Evolutionary conservation across 352 stramenopile species (phyloP), one percentile per base, ranked within the genome.

Genomic region (Pythium sukuiense): DNA sequence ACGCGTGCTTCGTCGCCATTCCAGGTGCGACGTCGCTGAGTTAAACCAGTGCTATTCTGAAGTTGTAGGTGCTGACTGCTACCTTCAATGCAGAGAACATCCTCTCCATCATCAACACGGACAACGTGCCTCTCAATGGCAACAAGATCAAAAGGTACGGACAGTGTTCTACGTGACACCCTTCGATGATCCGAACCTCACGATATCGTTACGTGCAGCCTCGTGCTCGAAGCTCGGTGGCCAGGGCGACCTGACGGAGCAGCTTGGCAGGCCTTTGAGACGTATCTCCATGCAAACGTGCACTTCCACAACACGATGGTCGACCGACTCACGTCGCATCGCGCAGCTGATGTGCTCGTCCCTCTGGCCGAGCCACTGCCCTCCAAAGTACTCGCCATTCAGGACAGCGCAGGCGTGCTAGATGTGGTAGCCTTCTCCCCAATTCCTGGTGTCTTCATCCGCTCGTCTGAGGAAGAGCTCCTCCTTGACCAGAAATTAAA

Each of bases 301-400:
- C 73, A 81, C n/a, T 95, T 92, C 46, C 83, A 95, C 75, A 93
- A 92, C 66, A 89, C 85, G 1, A 93, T 95, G 83, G 87, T 95
- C 12, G 87, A 93, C 39, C 73, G 87, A 6, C 69, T 95, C 11
- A 90, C 80, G 35, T 77, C 71, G 3, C 79, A 89, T 45, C 71
- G 83, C 1, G 45, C 57, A 0, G 62, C 55, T 4, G 70, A 90
- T 61, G 46, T 63, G 7, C 46, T 90, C 12, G 74, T 93, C 59
- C 87, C 87, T 18, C 55, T 80, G 3, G 76, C 79, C 2, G 85
- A 95, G 65, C 81, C 83, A 6, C 72, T 70, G 56, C 87, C 87
- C 24, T 55, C 65, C 29, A 95, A 92, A 56, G 72, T 80, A 6
- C 65, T 95, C 0, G 74, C 80, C 0, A 86, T 95, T 52, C 76